Evolutionary conservation across 257 asterid genomes (phyloP).

Genomic region (Hygrophila difformis): DNA sequence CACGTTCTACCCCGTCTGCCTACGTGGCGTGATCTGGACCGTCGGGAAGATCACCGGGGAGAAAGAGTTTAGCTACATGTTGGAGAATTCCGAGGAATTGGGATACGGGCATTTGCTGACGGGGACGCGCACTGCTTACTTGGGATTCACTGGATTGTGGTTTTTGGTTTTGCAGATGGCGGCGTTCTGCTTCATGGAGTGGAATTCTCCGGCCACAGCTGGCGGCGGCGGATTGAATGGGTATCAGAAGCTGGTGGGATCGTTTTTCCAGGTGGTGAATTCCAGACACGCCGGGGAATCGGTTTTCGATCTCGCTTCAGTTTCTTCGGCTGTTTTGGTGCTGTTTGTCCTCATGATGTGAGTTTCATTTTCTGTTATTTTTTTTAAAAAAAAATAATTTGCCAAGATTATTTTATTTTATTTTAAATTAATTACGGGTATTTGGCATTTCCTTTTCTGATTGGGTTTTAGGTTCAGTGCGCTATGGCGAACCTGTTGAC

Average conservation of each 20-base stretch:
- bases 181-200: constrained; percentile 29
- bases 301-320: constrained; percentile 28
- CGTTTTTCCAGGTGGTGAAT: constrained; percentile 40
- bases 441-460: neutral
- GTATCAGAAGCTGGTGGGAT: constrained; percentile 38
- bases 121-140: constrained; percentile 2
- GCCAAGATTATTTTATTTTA: too few relatives aligned
- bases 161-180: constrained; percentile 27
- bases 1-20: constrained; percentile 32
- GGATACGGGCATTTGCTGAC: constrained; percentile 30
- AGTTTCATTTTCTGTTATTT: constrained; percentile 9
- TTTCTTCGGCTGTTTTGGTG: constrained; percentile 31
- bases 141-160: constrained; percentile 26
- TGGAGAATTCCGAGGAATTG: constrained; percentile 17
- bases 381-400: too few relatives aligned
- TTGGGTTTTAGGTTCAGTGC: neutral
- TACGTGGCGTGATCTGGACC: constrained; percentile 18
- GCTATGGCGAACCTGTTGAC: too few relatives aligned
- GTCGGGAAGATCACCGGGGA: constrained; percentile 15
- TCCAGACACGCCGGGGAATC: constrained; percentile 51
- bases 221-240: constrained; percentile 10
- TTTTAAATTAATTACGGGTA: too few relatives aligned
- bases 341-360: constrained; percentile 42
- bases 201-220: constrained; percentile 22
- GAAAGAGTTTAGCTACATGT: constrained; percentile 15